phyloP scores from a whole-genome alignment of 495 filamentous ascomycete species.

The Aspergillus egyptiacus region DNA sequence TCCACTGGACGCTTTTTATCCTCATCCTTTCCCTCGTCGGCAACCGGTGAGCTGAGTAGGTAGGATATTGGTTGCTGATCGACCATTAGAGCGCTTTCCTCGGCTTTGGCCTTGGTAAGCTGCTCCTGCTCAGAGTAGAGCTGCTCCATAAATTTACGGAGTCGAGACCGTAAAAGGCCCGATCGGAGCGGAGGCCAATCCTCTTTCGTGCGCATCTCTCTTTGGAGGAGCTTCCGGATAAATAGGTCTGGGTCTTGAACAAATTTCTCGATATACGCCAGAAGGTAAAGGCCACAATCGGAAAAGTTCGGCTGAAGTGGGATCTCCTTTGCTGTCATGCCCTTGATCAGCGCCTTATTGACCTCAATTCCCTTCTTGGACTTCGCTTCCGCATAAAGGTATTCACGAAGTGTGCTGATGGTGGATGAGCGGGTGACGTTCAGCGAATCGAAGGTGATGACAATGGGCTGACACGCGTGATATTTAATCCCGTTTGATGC shows the following conservation, averaged over 20 bases:
- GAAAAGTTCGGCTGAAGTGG: constrained; percentile 78
- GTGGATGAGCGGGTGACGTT: constrained; percentile 54
- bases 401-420: constrained; percentile 63
- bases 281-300: constrained; percentile 83
- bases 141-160: constrained; percentile 48
- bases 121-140: constrained; percentile 45
- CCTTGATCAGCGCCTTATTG: constrained; percentile 44
- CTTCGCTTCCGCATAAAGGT: constrained; percentile 65
- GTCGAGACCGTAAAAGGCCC: constrained; percentile 43
- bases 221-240: constrained; percentile 46
- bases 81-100: constrained; percentile 22
- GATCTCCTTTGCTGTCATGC: constrained; percentile 62
- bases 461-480: constrained; percentile 48
- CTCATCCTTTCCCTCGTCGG: not conserved
- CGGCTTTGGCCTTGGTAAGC: constrained; percentile 12
- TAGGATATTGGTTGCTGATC: constrained; percentile 31
- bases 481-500: constrained; percentile 19
- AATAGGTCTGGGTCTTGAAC: constrained; percentile 63
- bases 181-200: constrained; percentile 55
- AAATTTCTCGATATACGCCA: constrained; percentile 80
- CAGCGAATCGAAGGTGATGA: constrained; percentile 88
- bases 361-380: constrained; percentile 61
- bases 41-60: constrained; percentile 23
- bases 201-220: constrained; percentile 36
- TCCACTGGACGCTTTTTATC: not conserved